Base-by-base conservation (phyloP, 805 yeast species). In the Ogataea philodendri region DNA sequence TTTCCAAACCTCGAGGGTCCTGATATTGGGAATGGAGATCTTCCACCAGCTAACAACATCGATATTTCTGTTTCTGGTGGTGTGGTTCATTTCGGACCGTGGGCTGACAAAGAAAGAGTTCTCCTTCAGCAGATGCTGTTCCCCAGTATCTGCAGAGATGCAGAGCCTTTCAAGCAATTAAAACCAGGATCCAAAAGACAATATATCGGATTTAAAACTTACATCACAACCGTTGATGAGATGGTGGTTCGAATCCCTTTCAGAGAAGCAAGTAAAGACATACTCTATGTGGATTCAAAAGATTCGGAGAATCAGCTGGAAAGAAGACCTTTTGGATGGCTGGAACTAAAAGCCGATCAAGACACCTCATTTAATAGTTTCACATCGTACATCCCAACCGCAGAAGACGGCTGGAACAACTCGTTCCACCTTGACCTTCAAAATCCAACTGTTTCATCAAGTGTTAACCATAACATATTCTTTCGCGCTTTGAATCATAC, bases 21-120 rank as follows among this genome's bases (percentile, higher is more conserved):
- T 1, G 82, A 76, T 44, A 62, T 79, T 21, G 82, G 82, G 4
- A 75, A 76, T 41, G 67, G 74, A 21, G 84, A 78, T 3, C 44
- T 68, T 3, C 63, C 81, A 0, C 88, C 88, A 1, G 66, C 64
- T 29, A 66, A 69, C 53, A 89, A 89, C 0, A 48, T 81, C 6
- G 81, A 81, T 34, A 33, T 89, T 7, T 67, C 66, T 9, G 45
- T 86, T 2, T 67, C 72, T 2, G 71, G 74, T 36, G 78, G 87
- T 0, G 78, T 84, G 0, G 62, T 87, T 1, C 81, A 81, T 47
- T 89, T 86, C 54, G 98, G 98, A 0, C 95, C 98, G 0, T 90
- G 97, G 96, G 84, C 96, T 0, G 95, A 93, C 41, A 76, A 90
- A 22, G 95, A 93, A 57, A 58, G 95, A 11, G 68, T 67, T 2